These are phyloP conservation scores for Geotrichum histeridarum DNA, from an alignment of 1,139 yeast species.

Conservation along the genomic window DNA sequence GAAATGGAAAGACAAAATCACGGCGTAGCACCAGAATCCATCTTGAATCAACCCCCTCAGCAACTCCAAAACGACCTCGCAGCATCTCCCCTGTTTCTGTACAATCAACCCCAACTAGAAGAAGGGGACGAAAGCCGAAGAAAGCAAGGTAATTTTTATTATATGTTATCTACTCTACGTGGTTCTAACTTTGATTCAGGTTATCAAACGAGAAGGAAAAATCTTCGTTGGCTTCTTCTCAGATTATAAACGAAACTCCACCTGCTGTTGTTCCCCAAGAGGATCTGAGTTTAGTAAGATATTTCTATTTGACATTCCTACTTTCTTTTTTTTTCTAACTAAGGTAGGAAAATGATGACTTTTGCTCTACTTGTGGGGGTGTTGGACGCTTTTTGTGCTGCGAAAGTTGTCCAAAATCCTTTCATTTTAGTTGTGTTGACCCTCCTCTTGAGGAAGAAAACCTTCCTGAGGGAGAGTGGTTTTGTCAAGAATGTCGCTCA, in stretches of 20 bases:
- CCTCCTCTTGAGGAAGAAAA: slow-evolving; percentile 76
- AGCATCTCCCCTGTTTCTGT: neutral
- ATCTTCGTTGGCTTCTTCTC: too few relatives aligned
- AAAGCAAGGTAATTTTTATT: neutral
- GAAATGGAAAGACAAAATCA: neutral
- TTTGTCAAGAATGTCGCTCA: slow-evolving; percentile 63
- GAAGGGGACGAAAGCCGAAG: neutral
- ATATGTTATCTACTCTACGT: neutral
- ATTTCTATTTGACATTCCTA: neutral
- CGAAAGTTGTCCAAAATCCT: slow-evolving; percentile 86
- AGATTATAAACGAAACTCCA: too few relatives aligned
- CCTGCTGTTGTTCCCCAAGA: neutral
- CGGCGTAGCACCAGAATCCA: neutral
- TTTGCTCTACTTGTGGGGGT: slow-evolving; percentile 81
- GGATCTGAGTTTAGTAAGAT: neutral
- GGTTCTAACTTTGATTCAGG: too few relatives aligned
- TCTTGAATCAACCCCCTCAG: neutral
- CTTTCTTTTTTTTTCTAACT: neutral
- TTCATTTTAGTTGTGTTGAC: slow-evolving; percentile 84
- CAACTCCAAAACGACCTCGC: neutral
- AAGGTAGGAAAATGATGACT: slow-evolving; percentile 61
- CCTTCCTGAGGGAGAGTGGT: slow-evolving; percentile 88
- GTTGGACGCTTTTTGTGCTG: slow-evolving; percentile 88
- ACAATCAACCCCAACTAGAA: neutral
- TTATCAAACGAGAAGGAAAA: too few relatives aligned